Conservation (phyloP, 2,329 filamentous ascomycete species). For the Talaromyces pinophilus region DNA sequence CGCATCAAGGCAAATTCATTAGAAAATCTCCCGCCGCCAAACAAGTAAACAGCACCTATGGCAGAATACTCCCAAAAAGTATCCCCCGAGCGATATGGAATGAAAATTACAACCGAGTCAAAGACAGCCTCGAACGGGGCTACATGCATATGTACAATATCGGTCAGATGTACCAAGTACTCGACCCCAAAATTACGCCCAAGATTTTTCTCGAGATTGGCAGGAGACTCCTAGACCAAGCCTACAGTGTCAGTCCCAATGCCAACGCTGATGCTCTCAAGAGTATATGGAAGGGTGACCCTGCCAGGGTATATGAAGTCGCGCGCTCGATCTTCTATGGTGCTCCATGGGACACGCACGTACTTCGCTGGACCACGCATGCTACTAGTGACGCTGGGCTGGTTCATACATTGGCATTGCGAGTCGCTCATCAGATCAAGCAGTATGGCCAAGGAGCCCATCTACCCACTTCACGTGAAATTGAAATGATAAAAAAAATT, state of each 20-base stretch:
- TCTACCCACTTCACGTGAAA: constrained; percentile 12
- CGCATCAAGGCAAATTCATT: background rate
- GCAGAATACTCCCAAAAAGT: background rate
- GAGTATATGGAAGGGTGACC: constrained; percentile 14
- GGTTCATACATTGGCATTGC: background rate
- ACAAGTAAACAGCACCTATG: background rate
- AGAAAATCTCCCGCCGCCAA: background rate
- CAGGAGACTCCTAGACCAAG: constrained; percentile 5
- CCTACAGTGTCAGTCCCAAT: background rate
- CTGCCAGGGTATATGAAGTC: background rate
- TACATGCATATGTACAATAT: background rate
- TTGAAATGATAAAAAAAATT: constrained; percentile 29
- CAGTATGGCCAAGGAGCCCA: constrained; percentile 1
- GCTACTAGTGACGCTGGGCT: constrained; percentile 21
- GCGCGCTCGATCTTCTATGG: background rate
- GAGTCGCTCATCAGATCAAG: constrained; percentile 8
- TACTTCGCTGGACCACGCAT: background rate
- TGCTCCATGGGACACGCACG: background rate
- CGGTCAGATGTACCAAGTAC: background rate
- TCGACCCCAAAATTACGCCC: background rate
- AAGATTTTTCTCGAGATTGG: constrained; percentile 14
- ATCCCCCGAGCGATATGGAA: background rate
- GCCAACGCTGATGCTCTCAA: background rate
- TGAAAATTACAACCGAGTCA: background rate
- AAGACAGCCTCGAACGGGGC: background rate